Percentiles rank a stretch among this genome's conserved stretches.
These are phyloP conservation scores for Thermothelomyces thermophilus DNA, from an alignment of 2,329 filamentous ascomycete species.

Conservation along the genomic window DNA sequence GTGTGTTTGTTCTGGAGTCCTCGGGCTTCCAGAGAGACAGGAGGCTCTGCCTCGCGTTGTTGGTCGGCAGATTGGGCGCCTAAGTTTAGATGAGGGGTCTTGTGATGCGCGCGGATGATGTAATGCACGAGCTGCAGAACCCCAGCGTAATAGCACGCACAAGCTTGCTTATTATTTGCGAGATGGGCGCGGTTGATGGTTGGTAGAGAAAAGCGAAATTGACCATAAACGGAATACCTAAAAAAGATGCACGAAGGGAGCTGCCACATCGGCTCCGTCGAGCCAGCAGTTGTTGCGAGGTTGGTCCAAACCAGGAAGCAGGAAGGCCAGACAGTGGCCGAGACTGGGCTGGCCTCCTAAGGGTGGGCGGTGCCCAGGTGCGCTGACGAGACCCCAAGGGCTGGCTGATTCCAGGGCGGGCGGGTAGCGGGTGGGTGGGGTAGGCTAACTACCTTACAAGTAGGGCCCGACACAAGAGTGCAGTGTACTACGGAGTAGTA, in stretches of 20 bases:
- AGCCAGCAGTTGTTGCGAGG: too few relatives aligned
- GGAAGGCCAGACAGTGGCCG: neutral
- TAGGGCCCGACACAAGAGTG: too few relatives aligned
- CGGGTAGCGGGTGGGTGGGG: neutral
- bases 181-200: neutral
- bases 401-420: neutral
- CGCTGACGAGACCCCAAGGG: too few relatives aligned
- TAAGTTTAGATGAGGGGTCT: slow-evolving; percentile 13
- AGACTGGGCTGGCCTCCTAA: neutral
- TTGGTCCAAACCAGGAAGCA: neutral
- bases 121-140: slow-evolving; percentile 5
- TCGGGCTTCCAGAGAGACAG: too few relatives aligned
- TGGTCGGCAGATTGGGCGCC: neutral
- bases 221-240: neutral
- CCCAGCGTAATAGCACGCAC: neutral
- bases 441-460: too few relatives aligned
- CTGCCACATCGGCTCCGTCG: neutral
- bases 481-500: too few relatives aligned
- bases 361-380: neutral
- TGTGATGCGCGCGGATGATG: slow-evolving; percentile 13
- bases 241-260: neutral
- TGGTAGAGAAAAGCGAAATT: neutral
- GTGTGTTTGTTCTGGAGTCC: too few relatives aligned
- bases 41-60: too few relatives aligned
- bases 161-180: neutral